Conservation (phyloP, 2,329 filamentous ascomycete species). For the Cryphonectria naterciae region DNA sequence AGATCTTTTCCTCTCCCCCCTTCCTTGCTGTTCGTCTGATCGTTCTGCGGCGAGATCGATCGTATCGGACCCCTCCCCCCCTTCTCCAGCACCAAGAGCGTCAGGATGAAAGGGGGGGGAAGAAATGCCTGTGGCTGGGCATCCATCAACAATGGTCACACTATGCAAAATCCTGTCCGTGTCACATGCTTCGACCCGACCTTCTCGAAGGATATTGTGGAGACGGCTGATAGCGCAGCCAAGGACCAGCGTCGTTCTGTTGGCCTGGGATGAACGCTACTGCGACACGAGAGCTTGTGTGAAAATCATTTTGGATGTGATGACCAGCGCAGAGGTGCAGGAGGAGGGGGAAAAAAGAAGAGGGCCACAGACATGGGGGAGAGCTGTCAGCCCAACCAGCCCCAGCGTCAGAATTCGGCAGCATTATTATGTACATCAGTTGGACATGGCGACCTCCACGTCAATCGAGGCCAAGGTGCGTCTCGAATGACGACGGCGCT, state of each 20-base stretch:
- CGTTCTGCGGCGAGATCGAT: neutral
- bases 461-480: neutral
- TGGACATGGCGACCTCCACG: neutral
- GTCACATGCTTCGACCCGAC: constrained; percentile 12
- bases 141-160: neutral
- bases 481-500: neutral
- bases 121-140: constrained; percentile 9
- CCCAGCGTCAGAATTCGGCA: neutral
- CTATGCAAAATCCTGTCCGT: neutral
- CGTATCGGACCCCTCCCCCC: neutral
- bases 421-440: neutral
- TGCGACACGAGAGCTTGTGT: constrained; percentile 6
- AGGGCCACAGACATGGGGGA: neutral
- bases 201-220: constrained; percentile 20
- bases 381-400: neutral
- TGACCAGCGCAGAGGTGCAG: constrained; percentile 3
- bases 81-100: neutral
- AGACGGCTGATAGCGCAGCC: constrained; percentile 10
- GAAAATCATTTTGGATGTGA: neutral
- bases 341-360: neutral
- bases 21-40: constrained; percentile 1
- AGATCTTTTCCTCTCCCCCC: too few relatives aligned
- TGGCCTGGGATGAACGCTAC: constrained; percentile 13
- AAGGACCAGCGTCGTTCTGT: constrained; percentile 5
- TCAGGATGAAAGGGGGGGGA: neutral